These are phyloP conservation scores for Endothia cerciana DNA, from an alignment of 2,329 filamentous ascomycete species.

Conservation along the genomic window DNA sequence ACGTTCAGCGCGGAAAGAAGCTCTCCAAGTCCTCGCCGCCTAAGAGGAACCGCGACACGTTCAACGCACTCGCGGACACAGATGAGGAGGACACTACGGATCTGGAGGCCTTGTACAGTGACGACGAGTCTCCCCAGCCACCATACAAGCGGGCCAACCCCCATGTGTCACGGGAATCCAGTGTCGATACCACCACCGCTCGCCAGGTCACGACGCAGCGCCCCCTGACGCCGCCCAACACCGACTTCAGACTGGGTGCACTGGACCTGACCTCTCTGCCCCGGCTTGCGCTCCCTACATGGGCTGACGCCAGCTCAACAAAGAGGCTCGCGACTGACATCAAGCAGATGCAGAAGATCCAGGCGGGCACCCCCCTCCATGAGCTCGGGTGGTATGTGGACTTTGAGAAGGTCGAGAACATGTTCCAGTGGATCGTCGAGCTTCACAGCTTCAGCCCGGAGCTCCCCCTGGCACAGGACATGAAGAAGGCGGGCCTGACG, in stretches of 20 bases:
- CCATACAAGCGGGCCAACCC: slow-evolving; percentile 16
- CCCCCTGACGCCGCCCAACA: slow-evolving; percentile 31
- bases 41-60: slow-evolving; percentile 34
- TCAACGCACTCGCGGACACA: slow-evolving; percentile 40
- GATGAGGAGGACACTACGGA: slow-evolving; percentile 49
- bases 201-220: slow-evolving; percentile 16
- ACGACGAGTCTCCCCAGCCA: slow-evolving; percentile 25
- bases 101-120: slow-evolving; percentile 41
- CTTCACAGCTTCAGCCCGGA: slow-evolving; percentile 76
- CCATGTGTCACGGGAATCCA: slow-evolving; percentile 23
- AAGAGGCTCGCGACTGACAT: slow-evolving; percentile 69
- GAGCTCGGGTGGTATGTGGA: slow-evolving; percentile 86
- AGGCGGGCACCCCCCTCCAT: slow-evolving; percentile 61
- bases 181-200: slow-evolving; percentile 19
- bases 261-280: slow-evolving; percentile 66
- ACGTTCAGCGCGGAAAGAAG: slow-evolving; percentile 5
- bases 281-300: slow-evolving; percentile 66
- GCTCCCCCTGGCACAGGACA: slow-evolving; percentile 74
- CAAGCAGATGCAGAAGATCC: slow-evolving; percentile 63
- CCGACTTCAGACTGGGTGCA: slow-evolving; percentile 66
- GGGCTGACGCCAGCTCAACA: slow-evolving; percentile 65
- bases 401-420: slow-evolving; percentile 65
- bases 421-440: slow-evolving; percentile 92
- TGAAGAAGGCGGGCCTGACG: slow-evolving; percentile 62
- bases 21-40: not conserved